Percentiles rank a stretch among this genome's conserved stretches.
Evolutionary conservation across 2,329 filamentous ascomycete genomes (phyloP).

Genomic region (Fusarium sp.): DNA sequence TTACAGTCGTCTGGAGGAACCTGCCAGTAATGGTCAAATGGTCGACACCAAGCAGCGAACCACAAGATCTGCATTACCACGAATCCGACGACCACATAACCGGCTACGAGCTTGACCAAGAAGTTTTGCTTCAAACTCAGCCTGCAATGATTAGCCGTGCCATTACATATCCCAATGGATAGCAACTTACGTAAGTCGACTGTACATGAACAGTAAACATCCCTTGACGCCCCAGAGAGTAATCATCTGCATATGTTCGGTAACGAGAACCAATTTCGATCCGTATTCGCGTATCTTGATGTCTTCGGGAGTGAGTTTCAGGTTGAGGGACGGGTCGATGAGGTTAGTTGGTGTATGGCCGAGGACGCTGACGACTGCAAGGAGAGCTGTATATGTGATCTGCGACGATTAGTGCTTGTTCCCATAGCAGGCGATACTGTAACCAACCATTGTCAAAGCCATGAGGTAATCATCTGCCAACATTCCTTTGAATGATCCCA

Average conservation of each 20-base stretch:
- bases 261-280: conserved; percentile 70
- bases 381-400: conserved; percentile 37
- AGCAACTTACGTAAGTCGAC: conserved; percentile 58
- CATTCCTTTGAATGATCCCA: conserved; percentile 59
- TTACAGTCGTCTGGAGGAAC: conserved; percentile 60
- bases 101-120: conserved; percentile 57
- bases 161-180: fast-evolving
- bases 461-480: conserved; percentile 67
- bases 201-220: conserved; percentile 64
- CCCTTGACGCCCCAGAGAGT: conserved; percentile 65
- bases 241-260: conserved; percentile 70
- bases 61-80: conserved; percentile 63
- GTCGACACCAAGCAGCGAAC: conserved; percentile 62
- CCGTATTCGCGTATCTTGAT: conserved; percentile 59
- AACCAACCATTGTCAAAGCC: conserved; percentile 60
- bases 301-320: conserved; percentile 57
- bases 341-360: conserved; percentile 64
- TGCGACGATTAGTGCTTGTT: background rate
- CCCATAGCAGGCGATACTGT: fast-evolving
- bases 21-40: conserved; percentile 60
- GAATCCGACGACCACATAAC: conserved; percentile 56
- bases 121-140: conserved; percentile 57
- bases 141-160: conserved; percentile 28
- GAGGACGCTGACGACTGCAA: conserved; percentile 41
- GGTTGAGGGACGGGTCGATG: conserved; percentile 60